Percentiles rank a stretch among this genome's conserved stretches.
Conservation (phyloP, 169 alveolate genomes). For the Amoebophrya sp. region DNA sequence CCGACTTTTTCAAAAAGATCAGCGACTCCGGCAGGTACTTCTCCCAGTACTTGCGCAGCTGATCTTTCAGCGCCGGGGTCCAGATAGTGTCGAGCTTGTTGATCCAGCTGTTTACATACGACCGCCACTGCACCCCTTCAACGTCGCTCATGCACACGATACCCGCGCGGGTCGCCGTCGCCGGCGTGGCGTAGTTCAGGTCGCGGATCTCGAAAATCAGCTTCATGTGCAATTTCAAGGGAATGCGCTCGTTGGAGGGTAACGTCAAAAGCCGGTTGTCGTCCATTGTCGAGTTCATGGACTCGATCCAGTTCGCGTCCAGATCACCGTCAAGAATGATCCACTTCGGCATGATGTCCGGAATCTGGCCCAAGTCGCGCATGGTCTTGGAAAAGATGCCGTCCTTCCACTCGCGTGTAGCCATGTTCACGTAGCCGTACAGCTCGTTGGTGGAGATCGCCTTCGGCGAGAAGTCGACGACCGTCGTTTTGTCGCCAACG, state of each 20-base stretch:
- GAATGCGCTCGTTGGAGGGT: conserved; percentile 86
- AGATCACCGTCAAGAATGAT: conserved; percentile 85
- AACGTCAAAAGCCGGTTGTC: conserved; percentile 85
- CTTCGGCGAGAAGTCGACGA: conserved; percentile 76
- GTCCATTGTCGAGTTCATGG: conserved; percentile 89
- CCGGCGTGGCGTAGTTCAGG: conserved; percentile 90
- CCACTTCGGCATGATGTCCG: conserved; percentile 78
- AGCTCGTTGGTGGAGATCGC: conserved; percentile 74
- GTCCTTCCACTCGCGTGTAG: conserved; percentile 85
- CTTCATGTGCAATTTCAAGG: conserved; percentile 84
- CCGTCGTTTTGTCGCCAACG: conserved; percentile 67
- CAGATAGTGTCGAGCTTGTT: conserved; percentile 44
- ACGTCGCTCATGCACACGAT: conserved; percentile 77
- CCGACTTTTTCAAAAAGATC: conserved; percentile 58
- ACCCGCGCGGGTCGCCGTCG: conserved; percentile 93
- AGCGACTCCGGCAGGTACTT: conserved; percentile 76
- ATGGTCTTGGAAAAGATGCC: conserved; percentile 76
- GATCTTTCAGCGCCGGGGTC: conserved; percentile 54
- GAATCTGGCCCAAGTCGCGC: conserved; percentile 63
- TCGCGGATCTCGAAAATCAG: conserved; percentile 90
- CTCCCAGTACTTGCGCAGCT: conserved; percentile 67
- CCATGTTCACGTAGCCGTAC: conserved; percentile 76
- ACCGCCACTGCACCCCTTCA: conserved; percentile 80
- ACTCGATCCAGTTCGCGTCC: conserved; percentile 93
- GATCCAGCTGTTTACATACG: conserved; percentile 85